phyloP scores from a whole-genome alignment of 192 early-diverging fungal species.

The Phlyctochytrium planicorne region DNA sequence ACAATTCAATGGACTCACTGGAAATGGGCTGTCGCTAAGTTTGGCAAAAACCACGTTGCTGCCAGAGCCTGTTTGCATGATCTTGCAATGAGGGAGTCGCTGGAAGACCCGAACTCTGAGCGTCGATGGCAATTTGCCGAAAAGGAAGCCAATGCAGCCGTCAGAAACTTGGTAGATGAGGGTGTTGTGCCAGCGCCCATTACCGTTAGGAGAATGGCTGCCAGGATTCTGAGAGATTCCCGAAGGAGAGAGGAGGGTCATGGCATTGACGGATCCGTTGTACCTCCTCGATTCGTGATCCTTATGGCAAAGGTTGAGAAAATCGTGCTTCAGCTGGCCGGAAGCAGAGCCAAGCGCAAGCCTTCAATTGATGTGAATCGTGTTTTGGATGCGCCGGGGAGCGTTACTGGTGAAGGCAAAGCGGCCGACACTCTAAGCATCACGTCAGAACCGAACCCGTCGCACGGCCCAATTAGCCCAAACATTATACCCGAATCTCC shows the following conservation, averaged over 20 bases:
- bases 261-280: not conserved
- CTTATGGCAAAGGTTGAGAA: constrained; percentile 14
- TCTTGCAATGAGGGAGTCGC: constrained; percentile 8
- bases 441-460: not conserved
- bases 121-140: constrained; percentile 15
- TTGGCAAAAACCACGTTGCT: not conserved
- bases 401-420: not conserved
- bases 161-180: constrained; percentile 1
- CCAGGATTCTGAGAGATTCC: not conserved
- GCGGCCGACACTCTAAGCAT: not conserved
- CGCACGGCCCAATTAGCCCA: no score
- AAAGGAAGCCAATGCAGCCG: constrained; percentile 23
- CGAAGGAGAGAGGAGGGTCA: constrained; percentile 1
- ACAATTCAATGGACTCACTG: constrained; percentile 16
- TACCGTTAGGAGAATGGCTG: constrained; percentile 8
- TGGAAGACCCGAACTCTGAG: not conserved
- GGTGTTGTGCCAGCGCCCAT: not conserved
- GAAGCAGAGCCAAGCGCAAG: not conserved
- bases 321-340: not conserved
- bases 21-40: constrained; percentile 17
- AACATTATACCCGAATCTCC: not conserved
- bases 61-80: constrained; percentile 9
- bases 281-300: constrained; percentile 3
- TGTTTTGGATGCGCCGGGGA: not conserved
- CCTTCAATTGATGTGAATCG: not conserved